phyloP scores from a whole-genome alignment of 164 flowering plant species.

The Stephania cephalantha region DNA sequence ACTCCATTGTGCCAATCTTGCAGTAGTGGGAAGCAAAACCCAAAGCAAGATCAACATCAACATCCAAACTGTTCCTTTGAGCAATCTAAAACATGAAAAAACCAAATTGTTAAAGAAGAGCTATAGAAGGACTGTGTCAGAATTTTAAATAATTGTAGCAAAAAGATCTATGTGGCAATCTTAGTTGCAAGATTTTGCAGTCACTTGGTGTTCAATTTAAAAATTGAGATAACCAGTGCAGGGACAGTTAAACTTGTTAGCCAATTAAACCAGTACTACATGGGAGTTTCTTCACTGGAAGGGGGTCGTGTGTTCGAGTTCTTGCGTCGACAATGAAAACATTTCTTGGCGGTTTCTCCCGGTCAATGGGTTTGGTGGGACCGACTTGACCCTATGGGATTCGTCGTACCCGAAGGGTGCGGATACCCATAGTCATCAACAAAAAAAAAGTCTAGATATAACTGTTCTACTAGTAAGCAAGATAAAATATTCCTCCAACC shows the following conservation, averaged over 20 bases:
- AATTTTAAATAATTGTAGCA: background rate
- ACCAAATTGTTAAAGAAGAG: background rate
- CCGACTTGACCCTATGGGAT: too few relatives aligned
- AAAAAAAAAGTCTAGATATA: background rate
- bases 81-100: conserved; percentile 54
- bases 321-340: too few relatives aligned
- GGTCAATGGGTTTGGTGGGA: too few relatives aligned
- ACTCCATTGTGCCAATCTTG: conserved; percentile 90
- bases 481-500: background rate
- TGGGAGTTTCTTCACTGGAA: background rate
- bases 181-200: too few relatives aligned
- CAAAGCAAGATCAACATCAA: conserved; percentile 88
- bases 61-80: conserved; percentile 91
- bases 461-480: background rate
- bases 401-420: too few relatives aligned
- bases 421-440: too few relatives aligned
- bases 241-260: background rate
- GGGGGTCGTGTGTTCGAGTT: too few relatives aligned
- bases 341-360: too few relatives aligned
- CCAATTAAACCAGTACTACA: background rate
- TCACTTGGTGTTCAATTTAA: background rate
- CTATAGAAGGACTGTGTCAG: background rate
- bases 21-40: conserved; percentile 97
- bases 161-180: background rate
- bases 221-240: background rate